Evolutionary conservation across 768 basidiomycete genomes (phyloP), one percentile per base, ranked within the genome.

Genomic region (Daedaleopsis sinensis): DNA sequence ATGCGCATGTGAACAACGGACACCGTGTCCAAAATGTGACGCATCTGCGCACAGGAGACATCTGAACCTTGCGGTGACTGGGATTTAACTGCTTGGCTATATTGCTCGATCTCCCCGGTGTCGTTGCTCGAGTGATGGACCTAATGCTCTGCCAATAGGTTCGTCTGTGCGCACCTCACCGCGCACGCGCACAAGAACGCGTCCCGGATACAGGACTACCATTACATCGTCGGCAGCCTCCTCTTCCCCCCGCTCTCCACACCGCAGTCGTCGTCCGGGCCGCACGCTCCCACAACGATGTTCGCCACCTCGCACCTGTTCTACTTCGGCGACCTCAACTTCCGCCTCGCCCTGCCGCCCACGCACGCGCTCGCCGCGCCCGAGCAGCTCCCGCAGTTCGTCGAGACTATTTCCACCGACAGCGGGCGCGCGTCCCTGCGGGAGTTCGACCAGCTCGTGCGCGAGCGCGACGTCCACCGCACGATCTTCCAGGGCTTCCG

Each of bases 251-350:
- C 91, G 9, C 58, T 80, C 2, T 73, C 78, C 38, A 32, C 27
- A 32, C 27, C 27, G 27, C 27, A 32, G 27, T 32, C 27, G 27
- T 32, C 27, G 27, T 58, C 67, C 4, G 71, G 76, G 10, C 73
- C 80, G 0, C 68, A 67, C 27, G 59, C 64, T 12, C 75, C 79
- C 6, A 84, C 86, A 51, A 89, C 86, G 12, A 83, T 98, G 49
- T 94, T 91, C 77, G 80, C 86, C 47, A 90, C 94, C 0, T 93
- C 93, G 13, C 93, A 98, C 72, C 80, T 97, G 1, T 97, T 98
- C 80, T 82, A 97, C 72, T 82, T 97, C 37, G 96, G 96, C 7
- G 96, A 98, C 74, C 83, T 97, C 63, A 98, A 98, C 75, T 97
- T 95, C 74, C 87, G 95, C 16, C 73, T 98, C 16, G 78, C 82